Evolutionary conservation across 164 flowering plant genomes (phyloP).

Genomic region (Stephania yunnanensis): DNA sequence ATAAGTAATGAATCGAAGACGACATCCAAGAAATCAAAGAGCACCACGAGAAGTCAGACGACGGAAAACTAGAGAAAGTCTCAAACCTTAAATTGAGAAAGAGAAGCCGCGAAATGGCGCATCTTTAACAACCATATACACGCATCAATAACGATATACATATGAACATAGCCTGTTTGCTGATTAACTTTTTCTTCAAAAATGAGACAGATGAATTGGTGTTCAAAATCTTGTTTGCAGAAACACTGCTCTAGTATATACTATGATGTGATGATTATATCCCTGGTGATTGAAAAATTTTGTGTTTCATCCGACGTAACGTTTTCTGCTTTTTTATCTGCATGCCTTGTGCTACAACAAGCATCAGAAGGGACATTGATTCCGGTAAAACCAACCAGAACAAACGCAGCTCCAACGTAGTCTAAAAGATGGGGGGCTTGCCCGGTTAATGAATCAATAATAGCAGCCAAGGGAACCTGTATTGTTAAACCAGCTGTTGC

Average conservation of each 20-base stretch:
- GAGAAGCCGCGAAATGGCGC: background rate
- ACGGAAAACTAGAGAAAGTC: background rate
- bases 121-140: background rate
- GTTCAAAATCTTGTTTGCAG: background rate
- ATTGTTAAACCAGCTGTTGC: slow-evolving; percentile 96
- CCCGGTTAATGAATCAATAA: slow-evolving; percentile 74
- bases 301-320: slow-evolving; percentile 9
- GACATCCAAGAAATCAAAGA: too few species aligned
- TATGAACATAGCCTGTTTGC: background rate
- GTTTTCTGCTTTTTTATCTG: slow-evolving; percentile 12
- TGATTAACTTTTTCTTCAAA: background rate
- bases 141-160: background rate
- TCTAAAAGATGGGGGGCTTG: slow-evolving; percentile 66
- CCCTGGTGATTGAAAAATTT: slow-evolving; percentile 10
- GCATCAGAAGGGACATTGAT: slow-evolving; percentile 67
- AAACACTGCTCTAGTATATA: background rate
- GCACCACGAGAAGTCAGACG: background rate
- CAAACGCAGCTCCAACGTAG: slow-evolving; percentile 74
- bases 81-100: background rate
- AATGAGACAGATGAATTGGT: background rate
- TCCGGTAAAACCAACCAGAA: slow-evolving; percentile 78
- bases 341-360: slow-evolving; percentile 32
- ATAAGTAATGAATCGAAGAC: too few species aligned
- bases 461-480: slow-evolving; percentile 89
- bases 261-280: slow-evolving; percentile 11